phyloP scores from a whole-genome alignment of 371 early-diverging fungal genomes.

The Mucor velutinosus region DNA sequence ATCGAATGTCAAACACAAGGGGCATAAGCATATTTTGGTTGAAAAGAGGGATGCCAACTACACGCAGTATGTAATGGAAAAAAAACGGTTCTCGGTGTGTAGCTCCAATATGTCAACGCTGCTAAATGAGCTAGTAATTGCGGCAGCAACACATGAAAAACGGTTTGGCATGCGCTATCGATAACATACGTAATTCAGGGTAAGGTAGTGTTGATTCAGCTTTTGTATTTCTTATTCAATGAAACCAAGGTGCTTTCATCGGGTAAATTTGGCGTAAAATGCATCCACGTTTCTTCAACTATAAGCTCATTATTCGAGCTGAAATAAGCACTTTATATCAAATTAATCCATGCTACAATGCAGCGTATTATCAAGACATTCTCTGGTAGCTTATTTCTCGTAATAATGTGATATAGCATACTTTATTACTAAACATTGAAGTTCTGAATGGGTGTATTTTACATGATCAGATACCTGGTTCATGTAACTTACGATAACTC shows the following conservation, averaged over 20 bases:
- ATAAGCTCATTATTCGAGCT: neutral
- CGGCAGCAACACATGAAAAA: neutral
- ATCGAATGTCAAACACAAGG: neutral
- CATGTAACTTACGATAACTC: neutral
- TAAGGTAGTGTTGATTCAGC: neutral
- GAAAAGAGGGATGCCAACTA: neutral
- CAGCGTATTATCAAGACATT: too few relatives aligned
- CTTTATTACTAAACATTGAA: neutral
- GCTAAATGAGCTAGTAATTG: neutral
- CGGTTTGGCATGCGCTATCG: neutral
- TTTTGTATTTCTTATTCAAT: neutral
- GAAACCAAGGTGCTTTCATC: neutral
- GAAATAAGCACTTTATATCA: too few relatives aligned
- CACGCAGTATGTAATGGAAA: neutral
- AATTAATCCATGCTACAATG: too few relatives aligned
- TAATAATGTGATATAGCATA: neutral
- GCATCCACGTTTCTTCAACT: neutral
- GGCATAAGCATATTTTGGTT: neutral
- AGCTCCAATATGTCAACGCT: neutral
- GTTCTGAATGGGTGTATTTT: neutral
- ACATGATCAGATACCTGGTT: neutral
- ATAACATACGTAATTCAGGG: neutral
- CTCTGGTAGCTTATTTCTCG: too few relatives aligned
- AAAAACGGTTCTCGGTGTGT: neutral
- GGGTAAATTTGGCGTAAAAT: neutral